Conservation (phyloP, 331 rosid genomes). For the Malus hybrid region DNA sequence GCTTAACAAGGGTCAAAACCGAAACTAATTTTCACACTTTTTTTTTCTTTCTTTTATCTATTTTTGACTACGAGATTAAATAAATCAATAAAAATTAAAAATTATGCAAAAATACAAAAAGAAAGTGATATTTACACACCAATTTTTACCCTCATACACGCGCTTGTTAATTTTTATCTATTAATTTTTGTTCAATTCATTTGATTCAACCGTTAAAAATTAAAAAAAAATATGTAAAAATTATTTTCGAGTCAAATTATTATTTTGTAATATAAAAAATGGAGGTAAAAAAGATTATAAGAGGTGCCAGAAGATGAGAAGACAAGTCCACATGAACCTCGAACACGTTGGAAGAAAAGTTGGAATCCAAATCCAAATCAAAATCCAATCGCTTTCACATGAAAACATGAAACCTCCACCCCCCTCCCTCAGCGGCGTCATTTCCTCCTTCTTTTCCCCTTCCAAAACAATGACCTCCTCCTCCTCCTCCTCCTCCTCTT, state of each 20-base stretch:
- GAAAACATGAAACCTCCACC: neutral
- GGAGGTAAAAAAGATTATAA: neutral
- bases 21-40: too few relatives aligned
- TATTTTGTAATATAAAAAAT: neutral
- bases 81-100: too few relatives aligned
- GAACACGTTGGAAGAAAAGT: constrained; percentile 4
- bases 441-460: neutral
- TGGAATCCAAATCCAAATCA: neutral
- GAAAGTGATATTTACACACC: too few relatives aligned
- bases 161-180: too few relatives aligned
- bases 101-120: too few relatives aligned
- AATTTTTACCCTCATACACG: too few relatives aligned
- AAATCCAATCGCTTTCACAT: neutral
- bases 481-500: neutral
- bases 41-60: too few relatives aligned
- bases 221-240: accelerated
- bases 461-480: neutral
- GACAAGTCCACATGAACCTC: constrained; percentile 8
- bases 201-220: accelerated
- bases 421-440: constrained; percentile 1
- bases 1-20: too few relatives aligned
- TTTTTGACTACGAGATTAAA: too few relatives aligned
- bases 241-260: too few relatives aligned
- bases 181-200: too few relatives aligned
- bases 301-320: neutral